phyloP scores from a whole-genome alignment of 345 rosid genomes.

The Psidium friedrichsthalianum region DNA sequence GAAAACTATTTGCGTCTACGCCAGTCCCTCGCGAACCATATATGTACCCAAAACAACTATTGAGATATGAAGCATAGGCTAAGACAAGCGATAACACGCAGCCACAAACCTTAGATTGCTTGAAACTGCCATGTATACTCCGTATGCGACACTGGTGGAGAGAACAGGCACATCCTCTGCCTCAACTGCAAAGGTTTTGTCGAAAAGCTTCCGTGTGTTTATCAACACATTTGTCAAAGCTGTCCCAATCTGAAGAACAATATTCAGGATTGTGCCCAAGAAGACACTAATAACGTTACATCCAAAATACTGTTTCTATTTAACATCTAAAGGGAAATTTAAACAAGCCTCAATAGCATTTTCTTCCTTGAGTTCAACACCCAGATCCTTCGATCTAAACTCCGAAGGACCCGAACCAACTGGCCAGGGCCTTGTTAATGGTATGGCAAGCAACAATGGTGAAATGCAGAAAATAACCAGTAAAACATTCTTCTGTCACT shows the following conservation, averaged over 20 bases:
- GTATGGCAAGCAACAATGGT: neutral
- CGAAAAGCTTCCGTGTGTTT: slow-evolving; percentile 73
- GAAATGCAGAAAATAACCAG: neutral
- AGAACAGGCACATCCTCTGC: slow-evolving; percentile 79
- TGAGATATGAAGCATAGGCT: neutral
- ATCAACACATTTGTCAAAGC: slow-evolving; percentile 80
- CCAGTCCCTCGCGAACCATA: neutral
- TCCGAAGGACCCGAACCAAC: neutral
- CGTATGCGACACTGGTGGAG: slow-evolving; percentile 87
- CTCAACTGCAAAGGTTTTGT: slow-evolving; percentile 48
- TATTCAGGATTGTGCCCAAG: neutral
- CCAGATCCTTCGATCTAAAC: neutral
- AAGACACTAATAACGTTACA: neutral
- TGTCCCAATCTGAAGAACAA: slow-evolving; percentile 62
- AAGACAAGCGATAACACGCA: neutral
- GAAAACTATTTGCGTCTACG: neutral
- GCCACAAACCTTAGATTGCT: slow-evolving; percentile 78
- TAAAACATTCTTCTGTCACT: neutral
- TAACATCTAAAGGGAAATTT: neutral
- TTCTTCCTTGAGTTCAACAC: neutral
- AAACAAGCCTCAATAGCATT: neutral
- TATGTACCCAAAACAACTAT: neutral
- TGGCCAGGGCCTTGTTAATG: neutral
- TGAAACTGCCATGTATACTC: slow-evolving; percentile 93
- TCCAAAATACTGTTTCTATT: neutral